Evolutionary conservation across 805 yeast species (phyloP), one percentile per base, ranked within the genome.

Genomic region (Clavispora santaluciae): DNA sequence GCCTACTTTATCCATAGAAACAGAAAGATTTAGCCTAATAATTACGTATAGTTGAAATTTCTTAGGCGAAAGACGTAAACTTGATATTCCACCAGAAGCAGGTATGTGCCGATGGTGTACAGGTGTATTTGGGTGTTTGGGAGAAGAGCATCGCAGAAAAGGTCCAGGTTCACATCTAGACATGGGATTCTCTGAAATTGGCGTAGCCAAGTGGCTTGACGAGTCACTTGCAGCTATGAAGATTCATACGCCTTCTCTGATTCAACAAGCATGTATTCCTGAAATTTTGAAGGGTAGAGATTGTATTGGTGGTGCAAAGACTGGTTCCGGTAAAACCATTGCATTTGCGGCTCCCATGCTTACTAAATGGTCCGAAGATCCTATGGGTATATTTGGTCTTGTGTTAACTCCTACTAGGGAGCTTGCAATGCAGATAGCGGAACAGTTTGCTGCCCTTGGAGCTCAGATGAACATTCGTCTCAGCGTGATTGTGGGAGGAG

Each of bases 281-380:
- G 77, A 83, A 42, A 86, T 93, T 42, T 59, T 93, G 28, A 72
- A 70, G 31, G 97, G 95, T 6, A 76, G 81, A 51, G 96, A 90
- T 60, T 90, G 96, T 64, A 91, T 93, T 39, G 99, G 99, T 38
- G 99, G 99, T 33, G 99, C 99, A 23, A 86, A 86, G 61, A 93
- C 99, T 0, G 99, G 99, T 64, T 83, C 95, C 13, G 99, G 99
- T 76, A 93, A 93, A 60, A 93, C 99, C 1, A 81, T 93, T 17
- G 96, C 98, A 1, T 93, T 93, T 73, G 98, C 91, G 1, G 95
- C 88, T n/a, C 99, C 99, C 2, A 91, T 93, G 87, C 69, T 93
- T 41, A 79, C 95, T 1, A 75, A 83, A 56, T 93, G 98, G 96
- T 86, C 97, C 0, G 85, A 83, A 50, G 98, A 93, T 59, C 99